A percentile compares a stretch with the other conserved stretches of the same genome.
Conservation (phyloP, 176 grass and related monocot species). For the Avena sativa region DNA sequence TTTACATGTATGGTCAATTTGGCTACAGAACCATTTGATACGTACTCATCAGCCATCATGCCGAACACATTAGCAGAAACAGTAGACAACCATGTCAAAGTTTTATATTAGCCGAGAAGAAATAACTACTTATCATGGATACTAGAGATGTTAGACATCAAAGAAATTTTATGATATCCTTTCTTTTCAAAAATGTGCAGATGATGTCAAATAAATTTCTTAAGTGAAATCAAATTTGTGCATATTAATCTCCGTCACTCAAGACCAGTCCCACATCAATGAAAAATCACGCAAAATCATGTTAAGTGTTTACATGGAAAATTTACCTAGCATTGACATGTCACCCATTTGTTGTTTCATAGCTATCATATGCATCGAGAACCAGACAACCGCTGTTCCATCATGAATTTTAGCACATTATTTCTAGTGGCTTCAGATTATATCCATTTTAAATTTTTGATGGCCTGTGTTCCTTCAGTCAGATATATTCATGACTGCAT, state of each 20-base stretch:
- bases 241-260: not conserved
- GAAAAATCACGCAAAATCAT: not conserved
- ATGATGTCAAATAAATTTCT: not conserved
- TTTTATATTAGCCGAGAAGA: not conserved
- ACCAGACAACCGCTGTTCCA: not conserved
- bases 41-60: not conserved
- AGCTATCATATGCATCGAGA: not conserved
- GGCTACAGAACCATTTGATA: not conserved
- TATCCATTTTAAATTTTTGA: slow-evolving; percentile 12
- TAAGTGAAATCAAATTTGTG: not conserved
- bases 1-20: slow-evolving; percentile 2
- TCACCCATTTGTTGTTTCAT: not conserved
- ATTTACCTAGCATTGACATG: slow-evolving; percentile 5
- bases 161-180: not conserved
- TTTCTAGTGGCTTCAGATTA: not conserved
- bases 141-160: not conserved
- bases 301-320: not conserved
- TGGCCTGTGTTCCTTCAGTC: not conserved
- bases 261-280: not conserved
- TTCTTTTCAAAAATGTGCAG: not conserved
- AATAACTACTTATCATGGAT: not conserved
- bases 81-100: not conserved
- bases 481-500: not conserved
- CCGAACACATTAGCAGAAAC: not conserved
- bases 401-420: slow-evolving; percentile 4